phyloP scores from a whole-genome alignment of 2,329 filamentous ascomycete species.

The Didymosphaeria variabile region DNA sequence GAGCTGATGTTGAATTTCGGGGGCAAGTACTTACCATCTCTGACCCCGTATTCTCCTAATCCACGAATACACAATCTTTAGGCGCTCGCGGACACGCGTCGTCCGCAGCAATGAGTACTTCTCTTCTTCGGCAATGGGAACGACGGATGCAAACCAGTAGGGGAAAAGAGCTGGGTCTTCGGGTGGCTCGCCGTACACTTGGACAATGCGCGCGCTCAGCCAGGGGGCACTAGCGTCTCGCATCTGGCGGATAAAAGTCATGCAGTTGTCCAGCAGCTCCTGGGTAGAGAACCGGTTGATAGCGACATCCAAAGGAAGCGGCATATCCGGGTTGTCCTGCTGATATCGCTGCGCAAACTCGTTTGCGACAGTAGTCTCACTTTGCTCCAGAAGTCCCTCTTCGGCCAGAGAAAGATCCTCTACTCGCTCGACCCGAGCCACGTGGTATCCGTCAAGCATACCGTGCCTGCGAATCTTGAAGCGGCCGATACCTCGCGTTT shows the following conservation, averaged over 20 bases:
- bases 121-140: slow-evolving; percentile 79
- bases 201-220: slow-evolving; percentile 75
- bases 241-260: slow-evolving; percentile 75
- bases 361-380: slow-evolving; percentile 64
- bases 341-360: slow-evolving; percentile 46
- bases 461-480: slow-evolving; percentile 75
- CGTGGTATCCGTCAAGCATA: slow-evolving; percentile 77
- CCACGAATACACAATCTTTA: slow-evolving; percentile 86
- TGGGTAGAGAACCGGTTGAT: slow-evolving; percentile 72
- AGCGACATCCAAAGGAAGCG: slow-evolving; percentile 40
- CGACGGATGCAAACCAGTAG: slow-evolving; percentile 88
- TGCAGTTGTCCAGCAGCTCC: slow-evolving; percentile 71
- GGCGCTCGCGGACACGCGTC: slow-evolving; percentile 77
- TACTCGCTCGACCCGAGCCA: slow-evolving; percentile 78
- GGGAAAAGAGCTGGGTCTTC: slow-evolving; percentile 80
- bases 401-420: slow-evolving; percentile 84
- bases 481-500: slow-evolving; percentile 77
- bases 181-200: slow-evolving; percentile 80
- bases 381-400: slow-evolving; percentile 78
- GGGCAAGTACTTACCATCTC: slow-evolving; percentile 68
- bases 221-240: slow-evolving; percentile 74
- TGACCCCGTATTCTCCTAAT: slow-evolving; percentile 75
- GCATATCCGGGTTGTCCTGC: slow-evolving; percentile 42
- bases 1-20: slow-evolving; percentile 1
- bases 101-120: slow-evolving; percentile 80